Conservation (phyloP, 345 rosid species). For the Eucalyptus marginata region DNA sequence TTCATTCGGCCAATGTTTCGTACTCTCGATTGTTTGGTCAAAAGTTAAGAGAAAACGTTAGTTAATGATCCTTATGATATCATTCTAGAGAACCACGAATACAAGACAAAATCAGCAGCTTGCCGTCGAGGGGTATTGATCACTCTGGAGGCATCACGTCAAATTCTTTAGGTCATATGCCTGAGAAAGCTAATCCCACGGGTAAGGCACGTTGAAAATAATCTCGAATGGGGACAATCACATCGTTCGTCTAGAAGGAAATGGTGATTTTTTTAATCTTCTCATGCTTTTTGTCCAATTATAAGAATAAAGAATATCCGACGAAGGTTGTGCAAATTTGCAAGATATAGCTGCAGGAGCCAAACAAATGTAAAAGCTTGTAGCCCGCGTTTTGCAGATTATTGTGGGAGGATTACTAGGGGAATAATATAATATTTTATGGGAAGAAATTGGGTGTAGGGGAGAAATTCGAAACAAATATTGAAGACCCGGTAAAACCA, state of each 20-base stretch:
- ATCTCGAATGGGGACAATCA: not conserved
- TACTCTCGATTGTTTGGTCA: not conserved
- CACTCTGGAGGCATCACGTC: not conserved
- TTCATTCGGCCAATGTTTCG: not conserved
- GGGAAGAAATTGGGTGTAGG: not conserved
- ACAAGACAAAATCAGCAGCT: not conserved
- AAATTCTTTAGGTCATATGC: not conserved
- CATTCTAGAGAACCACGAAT: not conserved
- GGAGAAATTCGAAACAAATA: not conserved
- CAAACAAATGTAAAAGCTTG: not conserved
- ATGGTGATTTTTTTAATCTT: not conserved
- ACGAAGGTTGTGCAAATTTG: not conserved
- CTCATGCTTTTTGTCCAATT: not conserved
- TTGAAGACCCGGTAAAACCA: not conserved
- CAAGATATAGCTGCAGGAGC: not conserved
- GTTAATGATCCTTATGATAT: not conserved
- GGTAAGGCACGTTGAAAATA: conserved; percentile 1
- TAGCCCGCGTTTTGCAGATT: not conserved
- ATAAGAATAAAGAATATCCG: not conserved
- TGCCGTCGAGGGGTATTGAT: not conserved
- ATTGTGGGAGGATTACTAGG: not conserved
- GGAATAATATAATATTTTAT: not conserved
- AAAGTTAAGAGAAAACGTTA: not conserved
- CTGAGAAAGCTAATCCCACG: not conserved
- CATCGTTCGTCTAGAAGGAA: not conserved